Conservation (phyloP, 2,329 filamentous ascomycete species). For the Calonectria multiphialidica region DNA sequence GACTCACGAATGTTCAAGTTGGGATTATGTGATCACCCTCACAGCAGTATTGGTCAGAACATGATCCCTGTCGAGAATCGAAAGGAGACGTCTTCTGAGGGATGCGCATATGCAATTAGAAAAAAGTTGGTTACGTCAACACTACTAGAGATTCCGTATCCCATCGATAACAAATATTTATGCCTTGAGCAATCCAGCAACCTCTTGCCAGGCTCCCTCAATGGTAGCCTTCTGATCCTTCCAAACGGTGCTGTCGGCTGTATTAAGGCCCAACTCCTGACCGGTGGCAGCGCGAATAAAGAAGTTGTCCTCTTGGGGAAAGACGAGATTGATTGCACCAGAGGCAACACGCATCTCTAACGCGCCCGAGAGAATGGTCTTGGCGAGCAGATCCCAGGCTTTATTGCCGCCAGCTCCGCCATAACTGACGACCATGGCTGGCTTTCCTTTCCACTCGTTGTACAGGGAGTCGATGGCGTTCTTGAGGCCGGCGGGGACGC, state of each 20-base stretch:
- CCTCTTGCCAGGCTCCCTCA: background rate
- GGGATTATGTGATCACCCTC: too few species aligned
- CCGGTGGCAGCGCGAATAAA: background rate
- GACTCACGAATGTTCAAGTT: too few species aligned
- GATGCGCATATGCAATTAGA: too few species aligned
- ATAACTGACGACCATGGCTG: conserved; percentile 15
- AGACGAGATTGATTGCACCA: background rate
- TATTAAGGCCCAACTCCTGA: background rate
- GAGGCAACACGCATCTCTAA: background rate
- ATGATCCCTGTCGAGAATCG: too few species aligned
- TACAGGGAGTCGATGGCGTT: conserved; percentile 73
- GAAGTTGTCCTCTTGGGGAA: background rate
- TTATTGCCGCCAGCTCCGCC: background rate
- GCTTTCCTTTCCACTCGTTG: conserved; percentile 25
- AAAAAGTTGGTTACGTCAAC: background rate
- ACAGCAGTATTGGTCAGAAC: too few species aligned
- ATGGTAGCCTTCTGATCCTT: background rate
- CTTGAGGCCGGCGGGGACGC: conserved; percentile 66
- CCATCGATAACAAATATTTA: background rate
- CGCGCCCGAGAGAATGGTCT: background rate
- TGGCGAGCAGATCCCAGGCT: background rate
- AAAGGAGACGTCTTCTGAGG: too few species aligned
- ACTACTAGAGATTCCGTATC: background rate
- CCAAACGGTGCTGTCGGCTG: background rate
- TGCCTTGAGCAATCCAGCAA: background rate